Evolutionary conservation across 345 rosid genomes (phyloP).

Genomic region (thale cress (Arabidopsis thaliana)): DNA sequence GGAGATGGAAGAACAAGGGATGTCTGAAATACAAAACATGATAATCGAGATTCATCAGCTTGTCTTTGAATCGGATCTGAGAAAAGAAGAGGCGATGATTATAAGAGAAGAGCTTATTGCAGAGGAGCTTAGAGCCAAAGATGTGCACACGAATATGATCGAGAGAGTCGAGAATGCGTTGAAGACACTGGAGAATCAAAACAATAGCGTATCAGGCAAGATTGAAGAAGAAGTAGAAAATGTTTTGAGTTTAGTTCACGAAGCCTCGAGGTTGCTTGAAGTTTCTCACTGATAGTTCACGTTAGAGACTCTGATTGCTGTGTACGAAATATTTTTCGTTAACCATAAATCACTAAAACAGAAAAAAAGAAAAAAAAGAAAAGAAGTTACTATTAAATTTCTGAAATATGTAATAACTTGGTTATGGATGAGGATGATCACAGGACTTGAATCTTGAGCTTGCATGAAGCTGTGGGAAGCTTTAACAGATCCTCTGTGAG

Average conservation of each 20-base stretch:
- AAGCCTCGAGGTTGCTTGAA: conserved; percentile 52
- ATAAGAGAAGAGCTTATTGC: conserved; percentile 54
- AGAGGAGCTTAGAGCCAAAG: conserved; percentile 47
- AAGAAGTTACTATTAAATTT: too few species aligned
- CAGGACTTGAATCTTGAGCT: background rate
- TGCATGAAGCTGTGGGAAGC: background rate
- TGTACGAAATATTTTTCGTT: background rate
- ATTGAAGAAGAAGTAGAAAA: conserved; percentile 55
- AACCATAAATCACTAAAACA: too few species aligned
- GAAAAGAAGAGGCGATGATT: conserved; percentile 55
- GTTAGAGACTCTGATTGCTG: background rate
- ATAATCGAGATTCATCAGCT: conserved; percentile 64
- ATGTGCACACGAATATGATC: conserved; percentile 44
- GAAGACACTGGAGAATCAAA: conserved; percentile 39
- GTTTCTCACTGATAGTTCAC: background rate
- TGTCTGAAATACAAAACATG: conserved; percentile 52
- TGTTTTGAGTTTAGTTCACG: conserved; percentile 47
- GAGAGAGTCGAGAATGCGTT: conserved; percentile 46
- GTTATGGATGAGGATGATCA: background rate
- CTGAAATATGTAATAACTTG: too few species aligned
- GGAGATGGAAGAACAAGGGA: conserved; percentile 61
- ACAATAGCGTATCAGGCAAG: conserved; percentile 37
- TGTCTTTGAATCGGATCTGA: conserved; percentile 59
- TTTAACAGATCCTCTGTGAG: background rate
- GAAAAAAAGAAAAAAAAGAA: too few species aligned